Conservation (phyloP, 176 grass and related monocot genomes). For the Poa pratensis region DNA sequence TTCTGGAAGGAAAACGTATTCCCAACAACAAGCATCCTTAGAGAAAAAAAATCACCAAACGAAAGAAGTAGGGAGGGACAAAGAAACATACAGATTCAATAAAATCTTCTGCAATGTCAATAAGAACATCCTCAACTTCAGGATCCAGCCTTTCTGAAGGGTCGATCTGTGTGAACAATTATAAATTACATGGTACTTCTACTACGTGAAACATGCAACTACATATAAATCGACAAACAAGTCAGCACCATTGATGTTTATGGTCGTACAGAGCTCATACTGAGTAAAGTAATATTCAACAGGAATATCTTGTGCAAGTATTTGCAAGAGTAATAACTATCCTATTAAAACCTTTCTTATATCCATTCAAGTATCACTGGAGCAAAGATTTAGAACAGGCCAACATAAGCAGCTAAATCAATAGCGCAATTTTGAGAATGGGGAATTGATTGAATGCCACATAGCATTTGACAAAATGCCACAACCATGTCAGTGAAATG, state of each 20-base stretch:
- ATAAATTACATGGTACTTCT: slow-evolving; percentile 3
- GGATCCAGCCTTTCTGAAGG: slow-evolving; percentile 83
- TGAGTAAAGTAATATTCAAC: slow-evolving; percentile 24
- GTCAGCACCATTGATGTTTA: background rate
- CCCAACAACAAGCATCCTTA: background rate
- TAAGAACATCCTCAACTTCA: slow-evolving; percentile 96
- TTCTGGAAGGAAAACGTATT: slow-evolving; percentile 16
- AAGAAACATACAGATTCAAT: slow-evolving; percentile 79
- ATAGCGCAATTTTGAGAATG: background rate
- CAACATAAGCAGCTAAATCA: slow-evolving; percentile 18
- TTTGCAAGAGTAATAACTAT: slow-evolving; percentile 23
- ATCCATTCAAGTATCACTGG: slow-evolving; percentile 9
- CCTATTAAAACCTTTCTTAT: slow-evolving; percentile 29
- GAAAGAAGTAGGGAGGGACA: background rate
- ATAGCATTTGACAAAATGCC: background rate
- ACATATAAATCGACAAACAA: background rate
- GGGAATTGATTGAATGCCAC: background rate
- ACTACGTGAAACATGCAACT: background rate
- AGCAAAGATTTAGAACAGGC: background rate
- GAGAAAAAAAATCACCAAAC: background rate
- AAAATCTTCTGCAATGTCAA: slow-evolving; percentile 99
- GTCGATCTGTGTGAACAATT: slow-evolving; percentile 61
- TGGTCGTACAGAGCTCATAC: slow-evolving; percentile 8
- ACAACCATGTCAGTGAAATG: slow-evolving; percentile 5
- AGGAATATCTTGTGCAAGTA: background rate